A percentile compares a stretch with the other conserved stretches of the same genome.
These are phyloP conservation scores for Viridothelium virens DNA, from an alignment of 495 filamentous ascomycete species.

Conservation along the genomic window DNA sequence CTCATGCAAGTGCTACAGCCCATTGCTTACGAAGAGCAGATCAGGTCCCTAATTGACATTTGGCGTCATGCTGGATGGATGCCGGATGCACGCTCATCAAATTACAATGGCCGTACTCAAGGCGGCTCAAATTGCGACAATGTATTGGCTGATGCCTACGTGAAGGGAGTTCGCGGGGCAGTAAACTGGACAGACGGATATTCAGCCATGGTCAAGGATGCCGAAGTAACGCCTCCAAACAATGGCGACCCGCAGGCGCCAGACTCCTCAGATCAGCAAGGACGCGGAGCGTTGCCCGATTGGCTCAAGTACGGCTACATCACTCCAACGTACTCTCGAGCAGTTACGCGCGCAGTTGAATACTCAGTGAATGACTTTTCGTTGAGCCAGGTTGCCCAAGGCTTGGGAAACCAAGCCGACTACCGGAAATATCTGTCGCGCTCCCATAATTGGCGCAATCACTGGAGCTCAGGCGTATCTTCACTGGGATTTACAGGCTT, in stretches of 20 bases:
- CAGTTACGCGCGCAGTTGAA: slow-evolving; percentile 60
- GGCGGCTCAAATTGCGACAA: slow-evolving; percentile 70
- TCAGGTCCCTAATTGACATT: slow-evolving; percentile 64
- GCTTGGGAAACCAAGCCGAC: slow-evolving; percentile 47
- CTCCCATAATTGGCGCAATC: slow-evolving; percentile 63
- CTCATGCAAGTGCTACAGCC: slow-evolving; percentile 62
- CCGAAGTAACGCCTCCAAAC: slow-evolving; percentile 52
- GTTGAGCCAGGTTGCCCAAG: slow-evolving; percentile 52
- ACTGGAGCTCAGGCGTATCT: slow-evolving; percentile 54
- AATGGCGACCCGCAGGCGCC: slow-evolving; percentile 54
- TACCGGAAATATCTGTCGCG: slow-evolving; percentile 54
- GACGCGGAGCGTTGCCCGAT: slow-evolving; percentile 61
- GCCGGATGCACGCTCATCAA: slow-evolving; percentile 41
- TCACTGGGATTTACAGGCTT: slow-evolving; percentile 56
- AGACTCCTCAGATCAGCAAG: slow-evolving; percentile 60
- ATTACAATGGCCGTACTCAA: slow-evolving; percentile 64
- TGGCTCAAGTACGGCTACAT: slow-evolving; percentile 60
- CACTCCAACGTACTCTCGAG: slow-evolving; percentile 52
- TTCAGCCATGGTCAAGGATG: slow-evolving; percentile 61
- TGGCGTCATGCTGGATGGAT: slow-evolving; percentile 58
- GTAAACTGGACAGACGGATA: slow-evolving; percentile 66
- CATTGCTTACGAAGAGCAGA: slow-evolving; percentile 53
- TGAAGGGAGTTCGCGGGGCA: slow-evolving; percentile 58
- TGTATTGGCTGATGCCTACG: slow-evolving; percentile 65
- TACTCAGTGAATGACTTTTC: slow-evolving; percentile 61